These are phyloP conservation scores for Cardiosporidium cionae DNA, from an alignment of 169 alveolate species.

Conservation along the genomic window DNA sequence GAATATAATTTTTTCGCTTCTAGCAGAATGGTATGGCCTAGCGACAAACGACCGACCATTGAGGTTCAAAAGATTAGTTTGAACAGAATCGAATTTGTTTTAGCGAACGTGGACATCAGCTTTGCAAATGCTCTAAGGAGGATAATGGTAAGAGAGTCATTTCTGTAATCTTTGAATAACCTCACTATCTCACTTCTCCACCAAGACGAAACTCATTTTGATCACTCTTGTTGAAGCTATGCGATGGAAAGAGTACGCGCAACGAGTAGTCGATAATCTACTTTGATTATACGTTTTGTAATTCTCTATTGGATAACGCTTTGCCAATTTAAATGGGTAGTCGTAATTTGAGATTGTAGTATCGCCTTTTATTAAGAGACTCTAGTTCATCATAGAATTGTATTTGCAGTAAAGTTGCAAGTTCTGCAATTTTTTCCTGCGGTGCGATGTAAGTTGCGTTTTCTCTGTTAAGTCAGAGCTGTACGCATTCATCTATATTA, in stretches of 20 bases:
- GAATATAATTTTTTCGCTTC: too few relatives aligned
- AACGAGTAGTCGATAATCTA: too few relatives aligned
- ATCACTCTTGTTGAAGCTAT: not conserved
- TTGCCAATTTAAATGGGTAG: not conserved
- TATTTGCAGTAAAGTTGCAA: not conserved
- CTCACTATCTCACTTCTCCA: not conserved
- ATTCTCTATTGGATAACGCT: not conserved
- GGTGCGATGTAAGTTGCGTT: not conserved
- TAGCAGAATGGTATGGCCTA: too few relatives aligned
- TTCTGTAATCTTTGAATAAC: not conserved
- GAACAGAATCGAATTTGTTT: slow-evolving; percentile 47
- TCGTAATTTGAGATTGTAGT: not conserved
- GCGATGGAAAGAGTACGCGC: not conserved
- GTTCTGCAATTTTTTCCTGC: not conserved
- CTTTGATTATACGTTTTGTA: too few relatives aligned
- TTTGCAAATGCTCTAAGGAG: slow-evolving; percentile 83
- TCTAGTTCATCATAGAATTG: too few relatives aligned
- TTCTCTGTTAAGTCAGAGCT: not conserved
- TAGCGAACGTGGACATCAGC: slow-evolving; percentile 71
- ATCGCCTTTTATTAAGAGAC: too few relatives aligned
- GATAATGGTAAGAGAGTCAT: slow-evolving; percentile 44
- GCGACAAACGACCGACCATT: slow-evolving; percentile 11
- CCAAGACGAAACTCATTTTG: not conserved
- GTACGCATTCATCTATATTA: not conserved
- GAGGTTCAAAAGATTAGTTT: not conserved